A percentile compares a stretch with the other conserved stretches of the same genome.
Conservation (phyloP, 805 yeast species). For the Saturnispora dispora region DNA sequence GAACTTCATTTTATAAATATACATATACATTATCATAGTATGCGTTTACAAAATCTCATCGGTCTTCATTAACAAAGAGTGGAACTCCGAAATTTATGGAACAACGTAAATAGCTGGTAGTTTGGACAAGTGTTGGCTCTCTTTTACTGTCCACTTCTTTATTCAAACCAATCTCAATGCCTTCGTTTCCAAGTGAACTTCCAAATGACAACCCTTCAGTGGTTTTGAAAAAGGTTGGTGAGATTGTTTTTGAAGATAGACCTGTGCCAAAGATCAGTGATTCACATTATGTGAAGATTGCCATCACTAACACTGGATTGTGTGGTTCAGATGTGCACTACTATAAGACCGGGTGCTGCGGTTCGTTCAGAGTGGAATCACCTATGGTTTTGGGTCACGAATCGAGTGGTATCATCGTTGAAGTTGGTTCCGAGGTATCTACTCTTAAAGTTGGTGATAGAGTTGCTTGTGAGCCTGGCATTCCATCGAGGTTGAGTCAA, state of each 20-base stretch:
- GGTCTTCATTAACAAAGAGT: not conserved
- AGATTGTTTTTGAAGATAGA: conserved; percentile 56
- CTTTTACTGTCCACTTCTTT: not conserved
- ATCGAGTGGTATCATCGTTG: conserved; percentile 66
- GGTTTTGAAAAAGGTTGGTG: conserved; percentile 55
- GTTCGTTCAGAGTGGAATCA: conserved; percentile 57
- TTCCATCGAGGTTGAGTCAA: conserved; percentile 68
- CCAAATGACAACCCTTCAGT: conserved; percentile 36
- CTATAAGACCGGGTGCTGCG: conserved; percentile 71
- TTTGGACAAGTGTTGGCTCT: not conserved
- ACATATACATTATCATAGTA: no score
- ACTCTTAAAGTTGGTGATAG: conserved; percentile 68
- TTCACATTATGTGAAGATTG: conserved; percentile 62
- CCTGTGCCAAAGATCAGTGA: conserved; percentile 55
- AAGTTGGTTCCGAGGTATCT: conserved; percentile 59
- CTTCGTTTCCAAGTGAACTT: not conserved
- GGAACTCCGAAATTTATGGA: not conserved
- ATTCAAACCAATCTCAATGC: not conserved
- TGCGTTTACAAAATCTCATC: not conserved
- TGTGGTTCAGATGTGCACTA: conserved; percentile 87
- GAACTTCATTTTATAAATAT: not conserved
- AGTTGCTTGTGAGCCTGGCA: conserved; percentile 87
- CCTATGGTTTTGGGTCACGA: conserved; percentile 93
- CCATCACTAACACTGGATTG: conserved; percentile 75
- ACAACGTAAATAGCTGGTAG: not conserved